Evolutionary conservation across 169 alveolate species (phyloP), one percentile per base, ranked within the genome.

Genomic region (Eimeria maxima): DNA sequence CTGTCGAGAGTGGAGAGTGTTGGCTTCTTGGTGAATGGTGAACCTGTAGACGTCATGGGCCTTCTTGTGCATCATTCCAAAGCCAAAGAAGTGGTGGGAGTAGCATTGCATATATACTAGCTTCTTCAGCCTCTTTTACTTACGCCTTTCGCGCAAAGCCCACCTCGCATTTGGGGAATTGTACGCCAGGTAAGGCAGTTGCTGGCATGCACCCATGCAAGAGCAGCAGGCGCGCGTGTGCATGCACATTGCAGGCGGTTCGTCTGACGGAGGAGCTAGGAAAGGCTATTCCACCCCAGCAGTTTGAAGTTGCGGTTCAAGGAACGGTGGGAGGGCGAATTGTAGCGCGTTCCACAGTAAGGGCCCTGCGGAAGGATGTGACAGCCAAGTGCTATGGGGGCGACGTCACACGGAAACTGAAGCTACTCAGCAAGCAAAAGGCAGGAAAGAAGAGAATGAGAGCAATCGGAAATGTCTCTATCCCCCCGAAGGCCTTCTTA

Each of bases 321-420:
- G 99, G 99, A 27, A 45, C 90, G 1, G 73, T 84, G 53, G 99
- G 98, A 14, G 97, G 98, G n/a, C 98, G 98, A 60, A 98, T 98
- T 24, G 97, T 98, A 38, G 99, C 99, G 16, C 97, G 99, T 27
- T 98, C 97, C 90, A 97, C 96, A 80, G 98, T 99, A 7, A 97
- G 97, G 69, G 99, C 99, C 24, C 78, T 97, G 47, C 97, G 99
- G 95, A 99, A 99, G 96, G 98, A 99, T 97, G 99, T 99, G 50
- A 97, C 98, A 27, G 99, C 99, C 29, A 98, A 98, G 94, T 98
- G 99, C 94, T 98, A 99, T 96, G 99, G 99, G 24, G 99, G 99
- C 5, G 99, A 99, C 97, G 97, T 97, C n/a, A 96, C 99, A 33
- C 96, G 99, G 86, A 98, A 98, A 87, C 97, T 97, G 95, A 99